These are phyloP conservation scores for Eimeria praecox DNA, from an alignment of 169 alveolate genomes.

Conservation along the genomic window DNA sequence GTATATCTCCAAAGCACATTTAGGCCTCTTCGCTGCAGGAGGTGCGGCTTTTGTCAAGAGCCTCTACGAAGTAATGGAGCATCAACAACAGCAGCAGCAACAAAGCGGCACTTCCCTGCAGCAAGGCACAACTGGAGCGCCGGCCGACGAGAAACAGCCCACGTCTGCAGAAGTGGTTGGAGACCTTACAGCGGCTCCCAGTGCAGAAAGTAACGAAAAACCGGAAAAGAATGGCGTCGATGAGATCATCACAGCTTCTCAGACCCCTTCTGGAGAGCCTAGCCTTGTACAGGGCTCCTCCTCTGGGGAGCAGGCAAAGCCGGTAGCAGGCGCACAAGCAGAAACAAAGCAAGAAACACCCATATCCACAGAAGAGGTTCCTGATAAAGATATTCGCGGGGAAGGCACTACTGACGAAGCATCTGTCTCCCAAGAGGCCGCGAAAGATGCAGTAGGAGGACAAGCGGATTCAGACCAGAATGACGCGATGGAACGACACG, in stretches of 20 bases:
- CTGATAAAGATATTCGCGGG: not conserved
- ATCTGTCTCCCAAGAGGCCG: not conserved
- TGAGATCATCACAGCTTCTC: not conserved
- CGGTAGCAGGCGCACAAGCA: not conserved
- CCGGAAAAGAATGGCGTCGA: not conserved
- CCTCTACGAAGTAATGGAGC: not conserved
- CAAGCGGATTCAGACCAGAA: not conserved
- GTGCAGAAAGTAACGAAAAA: not conserved
- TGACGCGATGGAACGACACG: not conserved
- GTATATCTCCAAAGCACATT: not conserved
- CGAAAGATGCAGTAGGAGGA: not conserved
- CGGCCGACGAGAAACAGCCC: not conserved
- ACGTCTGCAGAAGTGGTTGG: not conserved
- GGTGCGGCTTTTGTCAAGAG: not conserved
- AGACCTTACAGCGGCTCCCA: not conserved
- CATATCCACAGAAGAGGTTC: no score
- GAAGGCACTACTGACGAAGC: not conserved
- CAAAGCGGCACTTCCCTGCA: not conserved
- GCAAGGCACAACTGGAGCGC: not conserved
- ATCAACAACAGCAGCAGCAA: not conserved
- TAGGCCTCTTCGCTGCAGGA: slow-evolving; percentile 11
- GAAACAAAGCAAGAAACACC: not conserved
- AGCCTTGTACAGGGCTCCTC: not conserved
- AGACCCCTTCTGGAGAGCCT: not conserved
- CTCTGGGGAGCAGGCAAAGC: not conserved